Evolutionary conservation across 106 monocot genomes (phyloP), one percentile per base, ranked within the genome.

Genomic region (Agapanthus africanus): DNA sequence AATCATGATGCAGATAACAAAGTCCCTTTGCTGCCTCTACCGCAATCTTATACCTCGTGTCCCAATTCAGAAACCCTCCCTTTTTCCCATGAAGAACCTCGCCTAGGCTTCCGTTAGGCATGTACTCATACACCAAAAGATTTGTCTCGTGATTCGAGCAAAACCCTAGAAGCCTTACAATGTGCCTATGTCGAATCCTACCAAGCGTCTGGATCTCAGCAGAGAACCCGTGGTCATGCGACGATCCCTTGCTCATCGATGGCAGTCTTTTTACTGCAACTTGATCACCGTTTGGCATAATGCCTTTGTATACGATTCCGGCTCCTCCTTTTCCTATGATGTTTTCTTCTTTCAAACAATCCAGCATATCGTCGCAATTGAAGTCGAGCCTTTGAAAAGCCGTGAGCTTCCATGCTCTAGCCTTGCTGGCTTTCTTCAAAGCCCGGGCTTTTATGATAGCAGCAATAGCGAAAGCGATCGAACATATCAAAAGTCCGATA

Each of bases 61-160:
- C 83, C 87, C 87, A 87, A 7, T 71, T 77, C 69, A 87, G 33
- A 22, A 83, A 80, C 11, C 83, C 87, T 6, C 87, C 87, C 46
- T 87, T 87, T 68, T 87, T 87, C 0, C 87, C 87, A 61, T 87
- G 87, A 7, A 87, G 77, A 28, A 87, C 71, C 61, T 87, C 87
- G 0, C 87, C 87, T 16, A 87, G 80, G 66, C 87, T 87, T 11
- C 87, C 87, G 70, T 83, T 87, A 10, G 87, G 87, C 87, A 87
- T 87, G 47, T 77, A 87, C 69, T 87, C 87, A 26, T 83, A 87
- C 4, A 87, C 80, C 56, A 87, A 37, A 22, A 87, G 80, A 21
- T 87, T 87, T 14, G 87, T 87, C 31, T 87, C 83, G 22, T 80
- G 74, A 63, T 87, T 87, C 11, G 83, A 83, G 46, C 87, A 87